A percentile compares a stretch with the other conserved stretches of the same genome.
These are phyloP conservation scores for Xylogone sp. DNA, from an alignment of 2,329 filamentous ascomycete genomes.

Conservation along the genomic window DNA sequence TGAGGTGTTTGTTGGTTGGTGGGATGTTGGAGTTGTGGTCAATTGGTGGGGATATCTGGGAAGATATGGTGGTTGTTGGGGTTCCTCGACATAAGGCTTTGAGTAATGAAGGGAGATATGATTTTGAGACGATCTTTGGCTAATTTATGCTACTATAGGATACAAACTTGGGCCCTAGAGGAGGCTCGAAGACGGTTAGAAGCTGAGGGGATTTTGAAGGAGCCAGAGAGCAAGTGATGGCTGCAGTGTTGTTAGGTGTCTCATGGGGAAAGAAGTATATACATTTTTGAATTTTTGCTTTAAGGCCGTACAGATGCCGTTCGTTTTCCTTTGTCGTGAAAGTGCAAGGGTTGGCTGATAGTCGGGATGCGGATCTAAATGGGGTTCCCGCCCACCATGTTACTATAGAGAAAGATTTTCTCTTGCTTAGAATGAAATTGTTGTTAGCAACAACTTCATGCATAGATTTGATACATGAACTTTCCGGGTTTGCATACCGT, in stretches of 20 bases:
- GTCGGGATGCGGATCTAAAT: background rate
- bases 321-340: background rate
- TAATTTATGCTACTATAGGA: constrained; percentile 54
- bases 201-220: constrained; percentile 87
- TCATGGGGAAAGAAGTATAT: background rate
- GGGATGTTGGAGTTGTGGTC: background rate
- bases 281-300: background rate
- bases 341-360: background rate
- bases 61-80: too few species aligned
- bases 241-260: background rate
- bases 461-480: background rate
- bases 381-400: background rate
- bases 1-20: background rate
- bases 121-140: constrained; percentile 9
- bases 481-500: background rate
- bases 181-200: constrained; percentile 94
- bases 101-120: too few species aligned
- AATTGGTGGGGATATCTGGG: too few species aligned
- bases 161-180: constrained; percentile 98
- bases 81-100: too few species aligned
- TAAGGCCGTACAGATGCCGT: background rate
- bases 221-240: constrained; percentile 48
- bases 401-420: background rate
- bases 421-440: background rate
- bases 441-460: background rate